Evolutionary conservation across 768 basidiomycete genomes (phyloP).

Genomic region (Xerocomus potaroensis): DNA sequence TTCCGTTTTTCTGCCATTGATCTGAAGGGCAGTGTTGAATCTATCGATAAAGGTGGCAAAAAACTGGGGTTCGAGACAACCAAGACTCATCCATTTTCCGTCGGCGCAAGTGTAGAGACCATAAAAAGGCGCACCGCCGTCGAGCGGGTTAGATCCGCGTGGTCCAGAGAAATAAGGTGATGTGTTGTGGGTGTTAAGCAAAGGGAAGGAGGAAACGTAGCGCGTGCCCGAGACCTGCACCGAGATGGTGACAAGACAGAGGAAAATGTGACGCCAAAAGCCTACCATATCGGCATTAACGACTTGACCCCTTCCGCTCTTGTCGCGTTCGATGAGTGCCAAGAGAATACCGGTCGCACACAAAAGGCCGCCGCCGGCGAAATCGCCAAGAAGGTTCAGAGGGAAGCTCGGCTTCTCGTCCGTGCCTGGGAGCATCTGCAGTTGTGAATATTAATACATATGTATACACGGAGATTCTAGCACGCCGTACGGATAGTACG

Average conservation of each 20-base stretch:
- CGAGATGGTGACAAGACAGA: not conserved
- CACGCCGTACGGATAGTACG: slow-evolving; percentile 51
- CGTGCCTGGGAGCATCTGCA: slow-evolving; percentile 64
- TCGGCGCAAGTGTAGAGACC: slow-evolving; percentile 68
- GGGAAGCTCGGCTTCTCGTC: slow-evolving; percentile 65
- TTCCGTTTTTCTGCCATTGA: slow-evolving; percentile 35
- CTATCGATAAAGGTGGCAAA: slow-evolving; percentile 55
- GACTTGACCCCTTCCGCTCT: slow-evolving; percentile 67
- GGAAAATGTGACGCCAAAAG: not conserved
- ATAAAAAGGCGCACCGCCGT: slow-evolving; percentile 80
- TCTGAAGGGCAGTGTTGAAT: slow-evolving; percentile 50
- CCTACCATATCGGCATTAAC: slow-evolving; percentile 73
- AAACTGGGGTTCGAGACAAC: slow-evolving; percentile 71
- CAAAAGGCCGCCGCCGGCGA: slow-evolving; percentile 75
- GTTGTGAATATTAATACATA: not conserved
- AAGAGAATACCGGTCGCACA: slow-evolving; percentile 71
- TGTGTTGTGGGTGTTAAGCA: slow-evolving; percentile 40
- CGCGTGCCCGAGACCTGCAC: slow-evolving; percentile 74
- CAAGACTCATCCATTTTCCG: slow-evolving; percentile 72
- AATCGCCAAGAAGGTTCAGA: slow-evolving; percentile 74
- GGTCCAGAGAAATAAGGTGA: slow-evolving; percentile 37
- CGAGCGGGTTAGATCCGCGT: slow-evolving; percentile 59
- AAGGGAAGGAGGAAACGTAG: slow-evolving; percentile 70
- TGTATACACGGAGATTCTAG: not conserved
- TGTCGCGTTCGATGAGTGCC: slow-evolving; percentile 64